Evolutionary conservation across 1,284 basidiomycete genomes (phyloP), one percentile per base, ranked within the genome.

Genomic region (Fistulinella cinereoalba): DNA sequence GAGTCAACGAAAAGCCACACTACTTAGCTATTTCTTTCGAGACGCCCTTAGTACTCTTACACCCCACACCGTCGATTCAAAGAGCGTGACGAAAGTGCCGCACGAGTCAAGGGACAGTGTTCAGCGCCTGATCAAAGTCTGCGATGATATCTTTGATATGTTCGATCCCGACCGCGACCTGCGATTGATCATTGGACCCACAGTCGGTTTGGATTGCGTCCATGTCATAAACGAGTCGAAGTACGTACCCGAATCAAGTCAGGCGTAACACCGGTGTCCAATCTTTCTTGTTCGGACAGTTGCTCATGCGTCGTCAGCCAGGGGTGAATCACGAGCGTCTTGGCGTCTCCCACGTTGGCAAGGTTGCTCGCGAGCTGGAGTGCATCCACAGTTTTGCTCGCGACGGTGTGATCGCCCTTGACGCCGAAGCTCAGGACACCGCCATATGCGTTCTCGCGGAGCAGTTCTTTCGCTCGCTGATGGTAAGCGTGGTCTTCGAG

Each of bases 271-370:
- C 92, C 92, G 2, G 85, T 75, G 1, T 73, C 65, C 24, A 75
- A 42, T 65, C 87, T 85, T 67, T 93, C 90, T 50, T 80, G 81
- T 23, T 72, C 74, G 4, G 73, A 76, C 46, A 92, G 73, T 67
- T 93, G 91, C 51, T 84, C 76, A 66, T 94, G 92, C 1, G 92
- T 95, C 18, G 92, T 95, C 37, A 81, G 79, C 12, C 83, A 81
- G 8, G 91, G 91, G 64, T 92, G 89, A 56, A 92, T 88, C 29
- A 88, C 85, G 15, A 92, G 77, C 3, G 87, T 90, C 70, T 92
- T 91, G 22, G 87, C 85, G 55, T 91, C 80, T 5, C 83, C 85
- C 23, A 92, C 87, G 61, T 91, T 91, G 15, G 85, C 87, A 15
- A 90, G 72, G 62, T 90, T 75, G 58, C 81, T 86, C 16, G 86